Conservation (phyloP, 139 green algal species). For the Micractinium conductrix region DNA sequence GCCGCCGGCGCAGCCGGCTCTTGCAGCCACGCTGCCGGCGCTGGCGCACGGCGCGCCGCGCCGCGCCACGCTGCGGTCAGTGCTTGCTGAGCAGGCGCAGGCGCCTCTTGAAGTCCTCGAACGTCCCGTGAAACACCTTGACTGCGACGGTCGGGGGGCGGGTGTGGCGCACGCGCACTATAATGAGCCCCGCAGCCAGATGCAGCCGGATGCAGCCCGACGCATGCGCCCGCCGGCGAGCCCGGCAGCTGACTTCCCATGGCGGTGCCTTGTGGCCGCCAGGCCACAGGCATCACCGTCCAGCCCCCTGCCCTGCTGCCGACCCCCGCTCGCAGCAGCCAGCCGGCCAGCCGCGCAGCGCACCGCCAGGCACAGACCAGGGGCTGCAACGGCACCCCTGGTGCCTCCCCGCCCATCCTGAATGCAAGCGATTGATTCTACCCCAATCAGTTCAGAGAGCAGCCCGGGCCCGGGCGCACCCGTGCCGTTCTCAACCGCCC, state of each 20-base stretch:
- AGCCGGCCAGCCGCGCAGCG: too few relatives aligned
- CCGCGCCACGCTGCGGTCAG: background rate
- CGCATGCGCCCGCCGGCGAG: too few relatives aligned
- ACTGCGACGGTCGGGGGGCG: background rate
- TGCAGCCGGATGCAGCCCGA: background rate
- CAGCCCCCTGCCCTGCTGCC: too few relatives aligned
- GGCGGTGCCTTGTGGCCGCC: background rate
- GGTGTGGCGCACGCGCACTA: background rate
- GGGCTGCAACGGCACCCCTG: too few relatives aligned
- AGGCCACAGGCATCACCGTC: too few relatives aligned
- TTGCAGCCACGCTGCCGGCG: too few relatives aligned
- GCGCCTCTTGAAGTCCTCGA: slow-evolving; percentile 83
- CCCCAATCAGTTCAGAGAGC: background rate
- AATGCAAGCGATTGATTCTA: background rate
- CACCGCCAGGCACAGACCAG: too few relatives aligned
- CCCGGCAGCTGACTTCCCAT: too few relatives aligned
- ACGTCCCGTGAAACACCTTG: slow-evolving; percentile 63
- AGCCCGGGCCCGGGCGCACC: background rate
- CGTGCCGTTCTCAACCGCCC: slow-evolving; percentile 55
- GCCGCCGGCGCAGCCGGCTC: too few relatives aligned
- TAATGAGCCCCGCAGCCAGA: background rate
- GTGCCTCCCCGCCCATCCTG: background rate
- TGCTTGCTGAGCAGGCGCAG: slow-evolving; percentile 37
- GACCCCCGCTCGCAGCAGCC: too few relatives aligned
- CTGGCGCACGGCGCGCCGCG: too few relatives aligned